Percentiles rank a stretch among this genome's conserved stretches.
phyloP scores from a whole-genome alignment of 1,284 basidiomycete species.

The Puccinia novopanici region DNA sequence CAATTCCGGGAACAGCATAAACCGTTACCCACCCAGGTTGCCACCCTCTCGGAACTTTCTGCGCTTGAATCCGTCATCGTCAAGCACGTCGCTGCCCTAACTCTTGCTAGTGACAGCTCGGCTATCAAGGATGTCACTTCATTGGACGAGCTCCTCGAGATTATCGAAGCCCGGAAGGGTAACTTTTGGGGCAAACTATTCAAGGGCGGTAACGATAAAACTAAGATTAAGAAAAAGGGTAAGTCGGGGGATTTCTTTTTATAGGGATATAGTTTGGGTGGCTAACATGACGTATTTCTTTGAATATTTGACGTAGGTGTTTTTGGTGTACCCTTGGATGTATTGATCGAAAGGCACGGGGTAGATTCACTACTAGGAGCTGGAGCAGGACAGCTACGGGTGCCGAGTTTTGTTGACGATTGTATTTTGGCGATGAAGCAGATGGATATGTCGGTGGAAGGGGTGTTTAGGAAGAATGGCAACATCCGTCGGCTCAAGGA shows the following conservation, averaged over 20 bases:
- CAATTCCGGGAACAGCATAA: slow-evolving; percentile 82
- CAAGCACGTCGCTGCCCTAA: slow-evolving; percentile 84
- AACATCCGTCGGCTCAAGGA: slow-evolving; percentile 92
- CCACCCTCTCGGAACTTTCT: slow-evolving; percentile 77
- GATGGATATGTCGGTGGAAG: slow-evolving; percentile 99
- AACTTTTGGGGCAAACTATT: slow-evolving; percentile 97
- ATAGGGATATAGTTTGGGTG: not conserved
- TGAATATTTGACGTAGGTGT: slow-evolving; percentile 30
- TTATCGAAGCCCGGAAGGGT: slow-evolving; percentile 88
- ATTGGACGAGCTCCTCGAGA: slow-evolving; percentile 86
- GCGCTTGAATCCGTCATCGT: slow-evolving; percentile 84
- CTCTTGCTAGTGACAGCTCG: slow-evolving; percentile 69
- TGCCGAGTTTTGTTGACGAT: slow-evolving; percentile 97
- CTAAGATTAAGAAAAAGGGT: slow-evolving; percentile 58
- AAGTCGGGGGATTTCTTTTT: slow-evolving; percentile 36
- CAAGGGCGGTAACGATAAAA: slow-evolving; percentile 81
- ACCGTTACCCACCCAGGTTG: slow-evolving; percentile 71
- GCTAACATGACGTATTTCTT: slow-evolving; percentile 9
- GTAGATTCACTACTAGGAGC: slow-evolving; percentile 85
- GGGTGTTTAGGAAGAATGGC: slow-evolving; percentile 97
- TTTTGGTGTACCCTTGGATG: slow-evolving; percentile 88
- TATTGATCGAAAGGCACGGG: slow-evolving; percentile 91
- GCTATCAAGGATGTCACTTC: slow-evolving; percentile 79
- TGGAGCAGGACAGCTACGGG: slow-evolving; percentile 77
- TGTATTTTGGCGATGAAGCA: slow-evolving; percentile 97